Percentiles rank a stretch among this genome's conserved stretches.
phyloP scores from a whole-genome alignment of 176 grass and related monocot genomes.

The Triticum urartu region DNA sequence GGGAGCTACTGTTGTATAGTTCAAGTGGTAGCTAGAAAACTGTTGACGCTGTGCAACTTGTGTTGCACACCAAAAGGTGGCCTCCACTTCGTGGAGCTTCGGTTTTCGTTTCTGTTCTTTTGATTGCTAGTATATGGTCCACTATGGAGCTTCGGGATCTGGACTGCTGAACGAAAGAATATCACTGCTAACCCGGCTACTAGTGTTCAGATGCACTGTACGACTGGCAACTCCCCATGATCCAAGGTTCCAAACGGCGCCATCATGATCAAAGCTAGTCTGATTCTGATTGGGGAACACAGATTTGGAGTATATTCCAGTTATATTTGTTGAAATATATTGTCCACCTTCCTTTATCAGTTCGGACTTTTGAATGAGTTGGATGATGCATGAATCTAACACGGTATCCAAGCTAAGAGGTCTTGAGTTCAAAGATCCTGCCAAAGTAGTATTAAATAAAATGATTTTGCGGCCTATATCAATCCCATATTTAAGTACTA shows the following conservation, averaged over 20 bases:
- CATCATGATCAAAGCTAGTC: background rate
- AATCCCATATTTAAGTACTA: too few relatives aligned
- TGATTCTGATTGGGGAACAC: background rate
- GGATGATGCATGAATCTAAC: too few relatives aligned
- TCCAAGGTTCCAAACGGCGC: background rate
- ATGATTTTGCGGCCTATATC: too few relatives aligned
- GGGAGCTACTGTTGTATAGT: background rate
- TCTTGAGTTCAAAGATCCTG: too few relatives aligned
- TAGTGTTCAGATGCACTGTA: background rate
- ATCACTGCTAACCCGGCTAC: background rate
- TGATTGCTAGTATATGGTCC: too few relatives aligned
- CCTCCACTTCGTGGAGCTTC: background rate
- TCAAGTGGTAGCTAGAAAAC: conserved; percentile 29
- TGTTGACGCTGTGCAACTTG: background rate
- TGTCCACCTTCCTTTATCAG: too few relatives aligned
- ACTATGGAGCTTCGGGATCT: background rate
- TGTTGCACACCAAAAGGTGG: background rate
- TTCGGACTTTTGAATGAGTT: too few relatives aligned
- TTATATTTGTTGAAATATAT: too few relatives aligned
- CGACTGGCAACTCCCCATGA: background rate
- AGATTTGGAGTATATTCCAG: background rate
- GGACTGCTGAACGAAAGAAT: background rate
- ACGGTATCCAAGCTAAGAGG: too few relatives aligned
- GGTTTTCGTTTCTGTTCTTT: background rate
- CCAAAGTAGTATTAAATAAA: too few relatives aligned